Evolutionary conservation across 192 early-diverging fungal species (phyloP).

Genomic region (Powellomyces hirtus): DNA sequence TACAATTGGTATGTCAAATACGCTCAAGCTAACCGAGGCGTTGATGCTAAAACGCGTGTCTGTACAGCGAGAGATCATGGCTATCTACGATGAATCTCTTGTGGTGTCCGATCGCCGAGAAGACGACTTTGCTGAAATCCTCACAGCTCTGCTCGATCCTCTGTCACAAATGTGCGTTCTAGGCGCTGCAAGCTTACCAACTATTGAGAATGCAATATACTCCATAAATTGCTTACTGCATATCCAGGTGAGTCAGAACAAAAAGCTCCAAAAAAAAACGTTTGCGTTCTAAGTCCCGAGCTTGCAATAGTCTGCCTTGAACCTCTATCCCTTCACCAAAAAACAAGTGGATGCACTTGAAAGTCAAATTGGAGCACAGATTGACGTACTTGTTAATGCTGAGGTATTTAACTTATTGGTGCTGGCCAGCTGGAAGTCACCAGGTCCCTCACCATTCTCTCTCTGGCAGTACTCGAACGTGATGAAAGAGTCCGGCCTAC

Average conservation of each 20-base stretch:
- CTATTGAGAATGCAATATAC: slow-evolving; percentile 65
- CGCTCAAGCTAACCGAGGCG: too few relatives aligned
- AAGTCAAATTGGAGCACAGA: slow-evolving; percentile 59
- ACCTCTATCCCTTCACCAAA: slow-evolving; percentile 64
- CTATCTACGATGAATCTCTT: slow-evolving; percentile 76
- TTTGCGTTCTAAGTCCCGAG: background rate
- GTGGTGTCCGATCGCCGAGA: slow-evolving; percentile 53
- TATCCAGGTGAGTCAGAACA: slow-evolving; percentile 73
- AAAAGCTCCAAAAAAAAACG: background rate
- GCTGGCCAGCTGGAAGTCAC: background rate
- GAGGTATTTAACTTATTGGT: slow-evolving; percentile 39
- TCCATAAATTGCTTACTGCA: slow-evolving; percentile 72
- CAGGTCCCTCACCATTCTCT: background rate
- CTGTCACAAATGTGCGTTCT: slow-evolving; percentile 68
- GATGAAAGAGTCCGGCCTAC: slow-evolving; percentile 20
- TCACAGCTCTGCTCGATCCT: slow-evolving; percentile 70
- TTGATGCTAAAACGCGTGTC: too few relatives aligned
- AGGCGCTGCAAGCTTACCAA: slow-evolving; percentile 35
- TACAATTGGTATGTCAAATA: slow-evolving; percentile 58
- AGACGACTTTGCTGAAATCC: slow-evolving; percentile 62
- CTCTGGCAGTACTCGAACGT: slow-evolving; percentile 1
- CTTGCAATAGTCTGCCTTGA: slow-evolving; percentile 58
- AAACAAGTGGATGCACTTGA: slow-evolving; percentile 54
- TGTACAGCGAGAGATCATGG: slow-evolving; percentile 71
- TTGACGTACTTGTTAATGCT: slow-evolving; percentile 63